These are phyloP conservation scores for Staphylotrichum tortipilum DNA, from an alignment of 495 filamentous ascomycete genomes.

Conservation along the genomic window DNA sequence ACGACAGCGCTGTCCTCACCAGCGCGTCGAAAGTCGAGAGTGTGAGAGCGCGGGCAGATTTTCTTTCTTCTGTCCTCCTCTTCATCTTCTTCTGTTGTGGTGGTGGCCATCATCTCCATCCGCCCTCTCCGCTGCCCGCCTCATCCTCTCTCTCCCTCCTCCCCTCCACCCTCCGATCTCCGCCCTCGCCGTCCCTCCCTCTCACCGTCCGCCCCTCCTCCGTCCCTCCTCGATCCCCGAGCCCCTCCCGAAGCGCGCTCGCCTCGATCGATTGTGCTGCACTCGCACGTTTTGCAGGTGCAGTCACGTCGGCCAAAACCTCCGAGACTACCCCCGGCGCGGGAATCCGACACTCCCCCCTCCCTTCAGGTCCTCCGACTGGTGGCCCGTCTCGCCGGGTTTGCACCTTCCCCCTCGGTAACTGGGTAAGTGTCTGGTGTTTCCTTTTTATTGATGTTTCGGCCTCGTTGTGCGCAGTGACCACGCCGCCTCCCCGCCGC, in stretches of 20 bases:
- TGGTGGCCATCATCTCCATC: too few species aligned
- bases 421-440: constrained; percentile 8
- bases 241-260: not conserved
- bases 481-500: not conserved
- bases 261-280: constrained; percentile 5
- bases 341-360: not conserved
- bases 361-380: constrained; percentile 8
- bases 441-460: constrained; percentile 2
- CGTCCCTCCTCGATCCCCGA: too few species aligned
- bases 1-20: constrained; percentile 7
- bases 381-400: constrained; percentile 3
- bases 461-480: not conserved
- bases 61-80: not conserved
- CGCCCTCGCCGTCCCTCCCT: too few species aligned
- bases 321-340: constrained; percentile 5
- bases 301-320: constrained; percentile 4
- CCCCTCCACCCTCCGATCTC: too few species aligned
- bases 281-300: constrained; percentile 8
- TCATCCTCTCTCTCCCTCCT: too few species aligned
- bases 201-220: too few species aligned
- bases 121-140: too few species aligned
- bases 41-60: constrained; percentile 1
- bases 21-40: constrained; percentile 7
- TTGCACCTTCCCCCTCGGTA: too few species aligned
- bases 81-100: too few species aligned